Evolutionary conservation across 768 basidiomycete genomes (phyloP).

Genomic region (Steccherinum ochraceum): DNA sequence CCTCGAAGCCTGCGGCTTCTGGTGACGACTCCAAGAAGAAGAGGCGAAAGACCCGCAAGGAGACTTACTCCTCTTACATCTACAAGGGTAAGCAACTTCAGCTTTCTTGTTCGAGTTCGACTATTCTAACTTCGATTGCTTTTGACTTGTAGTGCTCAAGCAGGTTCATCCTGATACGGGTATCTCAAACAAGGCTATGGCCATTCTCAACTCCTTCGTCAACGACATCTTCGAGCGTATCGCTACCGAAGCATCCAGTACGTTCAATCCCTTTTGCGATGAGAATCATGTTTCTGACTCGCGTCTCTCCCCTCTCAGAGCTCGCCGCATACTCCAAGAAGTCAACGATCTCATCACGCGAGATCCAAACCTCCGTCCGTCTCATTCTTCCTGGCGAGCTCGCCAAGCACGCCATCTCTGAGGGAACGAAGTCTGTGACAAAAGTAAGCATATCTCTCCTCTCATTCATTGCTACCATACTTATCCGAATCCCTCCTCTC

Average conservation of each 20-base stretch:
- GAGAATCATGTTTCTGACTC: conserved; percentile 1
- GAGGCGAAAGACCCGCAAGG: conserved; percentile 79
- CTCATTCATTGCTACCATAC: accelerated
- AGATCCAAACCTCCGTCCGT: conserved; percentile 96
- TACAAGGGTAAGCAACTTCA: conserved; percentile 66
- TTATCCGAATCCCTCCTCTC: conserved; percentile 10
- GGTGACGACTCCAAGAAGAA: conserved; percentile 80
- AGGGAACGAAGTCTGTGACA: conserved; percentile 91
- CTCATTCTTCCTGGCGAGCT: conserved; percentile 96
- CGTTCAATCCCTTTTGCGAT: conserved; percentile 22
- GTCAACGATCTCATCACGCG: conserved; percentile 96
- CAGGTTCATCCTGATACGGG: conserved; percentile 99
- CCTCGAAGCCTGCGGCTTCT: conserved; percentile 53
- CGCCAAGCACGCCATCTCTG: conserved; percentile 90
- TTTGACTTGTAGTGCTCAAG: conserved; percentile 69
- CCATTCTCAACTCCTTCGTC: conserved; percentile 93
- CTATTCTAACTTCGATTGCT: conserved; percentile 1
- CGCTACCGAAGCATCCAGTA: conserved; percentile 84
- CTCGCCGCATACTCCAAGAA: conserved; percentile 97
- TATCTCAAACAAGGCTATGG: conserved; percentile 99
- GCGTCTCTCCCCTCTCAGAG: conserved; percentile 40
- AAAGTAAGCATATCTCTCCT: conserved; percentile 63
- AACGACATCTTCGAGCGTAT: conserved; percentile 96
- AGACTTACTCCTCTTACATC: conserved; percentile 91
- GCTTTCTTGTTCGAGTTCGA: neutral